A percentile compares a stretch with the other conserved stretches of the same genome.
phyloP scores from a whole-genome alignment of 768 basidiomycete species.

The Leucocoprinus leucothites region DNA sequence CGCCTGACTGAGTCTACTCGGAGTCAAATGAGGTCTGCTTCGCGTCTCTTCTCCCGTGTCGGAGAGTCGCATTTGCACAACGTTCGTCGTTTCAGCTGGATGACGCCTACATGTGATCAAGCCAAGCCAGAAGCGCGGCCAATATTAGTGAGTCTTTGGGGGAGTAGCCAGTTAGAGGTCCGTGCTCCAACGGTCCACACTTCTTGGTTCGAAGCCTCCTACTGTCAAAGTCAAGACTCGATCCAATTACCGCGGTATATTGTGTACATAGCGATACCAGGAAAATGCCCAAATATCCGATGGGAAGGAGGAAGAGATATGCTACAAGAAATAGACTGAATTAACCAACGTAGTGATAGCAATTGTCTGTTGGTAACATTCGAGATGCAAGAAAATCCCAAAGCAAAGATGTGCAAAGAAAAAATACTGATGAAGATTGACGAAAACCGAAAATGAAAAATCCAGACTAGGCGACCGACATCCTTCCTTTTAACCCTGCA shows the following conservation, averaged over 20 bases:
- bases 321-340: not conserved
- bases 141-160: no score
- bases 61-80: not conserved
- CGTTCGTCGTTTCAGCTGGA: not conserved
- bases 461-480: not conserved
- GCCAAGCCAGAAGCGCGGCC: not conserved
- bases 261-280: no score
- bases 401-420: not conserved
- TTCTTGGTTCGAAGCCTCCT: no score
- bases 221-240: no score
- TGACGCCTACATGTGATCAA: not conserved
- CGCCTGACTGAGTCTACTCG: not conserved
- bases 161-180: no score
- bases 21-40: no score
- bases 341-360: not conserved
- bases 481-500: slow-evolving; percentile 10
- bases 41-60: not conserved
- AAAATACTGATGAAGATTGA: not conserved
- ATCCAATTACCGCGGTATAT: no score
- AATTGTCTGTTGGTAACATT: no score
- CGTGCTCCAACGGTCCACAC: no score
- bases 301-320: not conserved
- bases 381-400: not conserved
- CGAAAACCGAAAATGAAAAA: not conserved
- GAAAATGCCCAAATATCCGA: no score